A percentile compares a stretch with the other conserved stretches of the same genome.
Evolutionary conservation across 225 moss, liverwort and hornwort genomes (phyloP).

Genomic region (Pleurozium schreberi): DNA sequence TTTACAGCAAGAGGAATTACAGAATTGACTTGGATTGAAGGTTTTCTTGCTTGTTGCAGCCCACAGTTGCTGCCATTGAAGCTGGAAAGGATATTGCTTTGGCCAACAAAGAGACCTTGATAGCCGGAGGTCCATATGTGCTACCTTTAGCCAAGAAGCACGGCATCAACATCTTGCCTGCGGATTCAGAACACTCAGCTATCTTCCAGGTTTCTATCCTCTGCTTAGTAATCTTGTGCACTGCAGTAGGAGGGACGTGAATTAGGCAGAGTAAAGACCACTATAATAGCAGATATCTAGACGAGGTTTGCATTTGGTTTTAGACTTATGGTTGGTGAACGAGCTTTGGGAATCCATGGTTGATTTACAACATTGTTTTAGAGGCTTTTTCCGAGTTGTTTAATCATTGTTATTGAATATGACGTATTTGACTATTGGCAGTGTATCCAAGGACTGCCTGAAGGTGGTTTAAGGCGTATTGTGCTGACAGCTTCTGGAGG

Average conservation of each 20-base stretch:
- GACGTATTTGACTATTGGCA: conserved; percentile 2
- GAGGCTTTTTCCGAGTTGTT: not conserved
- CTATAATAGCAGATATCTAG: not conserved
- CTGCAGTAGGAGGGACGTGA: not conserved
- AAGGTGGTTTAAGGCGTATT: conserved; percentile 81
- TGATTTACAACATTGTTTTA: not conserved
- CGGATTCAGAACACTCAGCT: conserved; percentile 97
- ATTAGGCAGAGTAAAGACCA: not conserved
- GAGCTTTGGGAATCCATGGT: not conserved
- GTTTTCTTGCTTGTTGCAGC: conserved; percentile 29
- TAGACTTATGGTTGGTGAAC: not conserved
- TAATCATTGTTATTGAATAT: not conserved
- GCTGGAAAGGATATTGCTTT: conserved; percentile 95
- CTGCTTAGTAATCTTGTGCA: not conserved
- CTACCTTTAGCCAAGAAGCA: conserved; percentile 92
- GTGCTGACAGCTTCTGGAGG: conserved; percentile 97
- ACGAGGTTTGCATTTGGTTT: not conserved
- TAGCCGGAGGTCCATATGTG: conserved; percentile 94
- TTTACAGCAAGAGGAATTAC: not conserved
- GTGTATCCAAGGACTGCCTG: conserved; percentile 98
- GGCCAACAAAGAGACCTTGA: conserved; percentile 95
- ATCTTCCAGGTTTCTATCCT: conserved; percentile 66
- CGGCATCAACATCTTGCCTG: conserved; percentile 81
- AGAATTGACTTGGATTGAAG: not conserved
- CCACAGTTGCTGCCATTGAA: conserved; percentile 92